Evolutionary conservation across 2,329 filamentous ascomycete species (phyloP).

Genomic region (Calonectria fujianensis): DNA sequence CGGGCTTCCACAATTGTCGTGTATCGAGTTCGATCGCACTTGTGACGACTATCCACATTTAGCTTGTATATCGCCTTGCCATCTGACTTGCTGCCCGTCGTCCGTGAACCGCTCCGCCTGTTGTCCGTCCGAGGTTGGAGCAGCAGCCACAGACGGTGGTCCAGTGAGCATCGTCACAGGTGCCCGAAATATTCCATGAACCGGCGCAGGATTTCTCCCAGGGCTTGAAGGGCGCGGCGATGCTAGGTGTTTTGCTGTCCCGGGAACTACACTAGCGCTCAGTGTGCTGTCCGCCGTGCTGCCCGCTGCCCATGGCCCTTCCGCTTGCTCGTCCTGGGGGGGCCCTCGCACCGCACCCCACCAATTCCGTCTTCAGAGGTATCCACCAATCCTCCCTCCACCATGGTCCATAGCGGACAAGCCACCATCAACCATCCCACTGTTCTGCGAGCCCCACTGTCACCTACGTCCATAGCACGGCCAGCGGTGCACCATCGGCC

Average conservation of each 20-base stretch:
- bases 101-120: conserved; percentile 35
- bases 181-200: conserved; percentile 52
- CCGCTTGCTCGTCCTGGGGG: conserved; percentile 17
- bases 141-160: conserved; percentile 25
- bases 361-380: conserved; percentile 44
- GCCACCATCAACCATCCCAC: conserved; percentile 49
- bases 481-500: conserved; percentile 37
- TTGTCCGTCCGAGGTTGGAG: conserved; percentile 41
- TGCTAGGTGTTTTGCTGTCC: conserved; percentile 23
- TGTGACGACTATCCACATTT: conserved; percentile 31
- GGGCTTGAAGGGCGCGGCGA: conserved; percentile 22
- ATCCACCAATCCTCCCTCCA: conserved; percentile 48
- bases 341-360: conserved; percentile 45
- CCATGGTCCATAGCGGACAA: conserved; percentile 50
- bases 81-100: conserved; percentile 34
- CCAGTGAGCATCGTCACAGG: conserved; percentile 48
- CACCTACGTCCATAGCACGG: conserved; percentile 30
- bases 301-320: conserved; percentile 15
- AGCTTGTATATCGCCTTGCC: conserved; percentile 29
- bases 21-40: conserved; percentile 37
- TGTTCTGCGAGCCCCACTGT: conserved; percentile 47
- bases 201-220: conserved; percentile 16
- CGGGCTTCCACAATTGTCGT: conserved; percentile 34
- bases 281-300: conserved; percentile 34
- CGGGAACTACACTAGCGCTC: conserved; percentile 32